Evolutionary conservation across 2,329 filamentous ascomycete species (phyloP).

Genomic region (Grosmannia clavigera): DNA sequence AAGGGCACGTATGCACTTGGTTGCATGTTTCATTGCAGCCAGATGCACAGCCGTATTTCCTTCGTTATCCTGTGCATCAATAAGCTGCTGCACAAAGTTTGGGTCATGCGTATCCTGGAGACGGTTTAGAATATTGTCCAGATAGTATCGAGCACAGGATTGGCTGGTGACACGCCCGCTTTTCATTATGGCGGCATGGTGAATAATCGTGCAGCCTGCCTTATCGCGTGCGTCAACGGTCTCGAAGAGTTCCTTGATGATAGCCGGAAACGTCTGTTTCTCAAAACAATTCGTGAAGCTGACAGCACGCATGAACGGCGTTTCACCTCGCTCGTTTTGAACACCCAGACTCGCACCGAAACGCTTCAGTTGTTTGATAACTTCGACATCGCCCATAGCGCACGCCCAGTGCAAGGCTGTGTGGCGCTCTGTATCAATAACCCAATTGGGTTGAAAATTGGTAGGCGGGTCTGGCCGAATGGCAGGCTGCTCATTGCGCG

Average conservation of each 20-base stretch:
- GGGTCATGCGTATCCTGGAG: slow-evolving; percentile 67
- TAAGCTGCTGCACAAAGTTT: slow-evolving; percentile 61
- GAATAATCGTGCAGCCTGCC: slow-evolving; percentile 78
- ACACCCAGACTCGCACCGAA: slow-evolving; percentile 65
- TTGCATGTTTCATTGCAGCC: slow-evolving; percentile 69
- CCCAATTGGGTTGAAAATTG: slow-evolving; percentile 77
- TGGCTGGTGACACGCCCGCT: slow-evolving; percentile 71
- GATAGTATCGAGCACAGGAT: slow-evolving; percentile 82
- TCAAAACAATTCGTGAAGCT: slow-evolving; percentile 96
- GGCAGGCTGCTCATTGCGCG: slow-evolving; percentile 63
- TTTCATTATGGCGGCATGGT: slow-evolving; percentile 85
- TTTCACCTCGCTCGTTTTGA: slow-evolving; percentile 65
- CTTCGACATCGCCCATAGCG: slow-evolving; percentile 90
- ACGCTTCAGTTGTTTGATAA: slow-evolving; percentile 75
- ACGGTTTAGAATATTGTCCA: slow-evolving; percentile 81
- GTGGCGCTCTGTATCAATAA: slow-evolving; percentile 88
- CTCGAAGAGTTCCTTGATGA: slow-evolving; percentile 71
- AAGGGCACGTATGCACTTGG: slow-evolving; percentile 76
- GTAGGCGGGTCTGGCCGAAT: slow-evolving; percentile 66
- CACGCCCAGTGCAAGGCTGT: slow-evolving; percentile 95
- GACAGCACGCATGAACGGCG: slow-evolving; percentile 86
- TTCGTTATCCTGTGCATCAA: slow-evolving; percentile 73
- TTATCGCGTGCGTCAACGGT: slow-evolving; percentile 72
- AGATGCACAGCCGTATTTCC: slow-evolving; percentile 77
- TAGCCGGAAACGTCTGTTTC: slow-evolving; percentile 75